These are phyloP conservation scores for Aspergillus sp. DNA, from an alignment of 2,329 filamentous ascomycete species.

Conservation along the genomic window DNA sequence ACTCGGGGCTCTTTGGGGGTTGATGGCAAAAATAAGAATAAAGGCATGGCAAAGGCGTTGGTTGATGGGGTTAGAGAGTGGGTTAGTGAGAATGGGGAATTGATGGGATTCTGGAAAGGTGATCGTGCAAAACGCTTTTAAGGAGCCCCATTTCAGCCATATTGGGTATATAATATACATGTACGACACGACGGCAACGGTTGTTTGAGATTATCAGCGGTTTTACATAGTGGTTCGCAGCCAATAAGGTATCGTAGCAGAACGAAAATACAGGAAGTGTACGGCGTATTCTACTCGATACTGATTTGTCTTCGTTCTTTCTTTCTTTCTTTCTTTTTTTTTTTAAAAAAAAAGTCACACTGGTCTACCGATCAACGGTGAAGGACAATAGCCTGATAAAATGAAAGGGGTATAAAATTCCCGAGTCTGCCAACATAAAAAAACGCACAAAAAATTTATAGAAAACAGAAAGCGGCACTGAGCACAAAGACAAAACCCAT, in stretches of 20 bases:
- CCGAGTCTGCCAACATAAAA: not conserved
- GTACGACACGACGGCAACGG: not conserved
- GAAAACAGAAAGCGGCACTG: constrained; percentile 5
- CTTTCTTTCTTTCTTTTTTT: too few species aligned
- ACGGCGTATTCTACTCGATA: too few species aligned
- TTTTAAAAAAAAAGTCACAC: not conserved
- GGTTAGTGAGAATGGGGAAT: constrained; percentile 61
- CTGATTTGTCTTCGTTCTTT: too few species aligned
- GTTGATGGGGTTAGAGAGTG: constrained; percentile 61
- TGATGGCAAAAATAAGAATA: constrained; percentile 49
- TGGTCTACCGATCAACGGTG: not conserved
- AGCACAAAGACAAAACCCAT: not conserved
- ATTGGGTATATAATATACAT: constrained; percentile 2
- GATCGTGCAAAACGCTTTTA: constrained; percentile 54
- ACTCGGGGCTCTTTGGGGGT: constrained; percentile 24
- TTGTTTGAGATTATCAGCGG: not conserved
- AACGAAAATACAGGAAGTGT: too few species aligned
- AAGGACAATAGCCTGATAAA: not conserved
- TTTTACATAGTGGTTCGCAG: not conserved
- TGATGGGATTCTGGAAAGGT: constrained; percentile 63
- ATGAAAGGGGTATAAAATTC: constrained; percentile 12
- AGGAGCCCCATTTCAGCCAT: not conserved
- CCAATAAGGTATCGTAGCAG: too few species aligned
- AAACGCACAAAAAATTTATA: constrained; percentile 10
- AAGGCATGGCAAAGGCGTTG: constrained; percentile 63